Base-by-base conservation (phyloP, 148 eudicot genomes). In the Amaranthus hypochondriacus region DNA sequence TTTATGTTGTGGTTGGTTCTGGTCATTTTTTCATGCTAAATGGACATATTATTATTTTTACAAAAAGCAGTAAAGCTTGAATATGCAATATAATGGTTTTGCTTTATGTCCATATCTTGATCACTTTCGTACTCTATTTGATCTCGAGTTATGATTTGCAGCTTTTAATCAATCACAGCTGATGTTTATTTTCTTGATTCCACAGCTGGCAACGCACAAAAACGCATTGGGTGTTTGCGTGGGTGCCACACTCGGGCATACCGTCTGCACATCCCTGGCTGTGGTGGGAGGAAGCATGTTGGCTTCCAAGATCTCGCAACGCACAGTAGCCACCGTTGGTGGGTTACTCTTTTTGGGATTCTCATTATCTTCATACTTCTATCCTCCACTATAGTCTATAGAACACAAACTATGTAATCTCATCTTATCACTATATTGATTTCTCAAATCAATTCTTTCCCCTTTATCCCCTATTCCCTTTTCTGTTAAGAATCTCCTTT, bases 261-360 rank as follows among this genome's bases (percentile, higher is more conserved):
- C 90, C 1, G 84, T 95, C 10, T 95, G 98, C 67, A 95, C 98
- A 12, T 95, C 97, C 10, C 65, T 92, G 76, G 98, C 98, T 0
- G 98, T 95, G 74, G 84, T 95, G 11, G 98, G 98, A 68, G 98
- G 98, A 74, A 95, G 98, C 81, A 88, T 95, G 87, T 78, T 95
- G 48, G 98, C 98, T 5, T 92, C 98, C 54, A 89, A 76, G 84
- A 95, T 95, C 82, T 95, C 98, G 0, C 97, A 92, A 74, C 84
- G 89, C 51, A 88, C 98, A 4, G 98, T 95, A 2, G 98, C 98
- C 2, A 84, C 92, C 14, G 73, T 90, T 47, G 98, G 97, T 3
- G 98, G 98, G 48, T 78, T 95, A 67, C 96, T 92, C 81, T 95
- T 95, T 81, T 80, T 95, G 5, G 92, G 97, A 11, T 92, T 95